A percentile compares a stretch with the other conserved stretches of the same genome.
Conservation (phyloP, 306 rosid genomes). For the Begonia fuchsioides region DNA sequence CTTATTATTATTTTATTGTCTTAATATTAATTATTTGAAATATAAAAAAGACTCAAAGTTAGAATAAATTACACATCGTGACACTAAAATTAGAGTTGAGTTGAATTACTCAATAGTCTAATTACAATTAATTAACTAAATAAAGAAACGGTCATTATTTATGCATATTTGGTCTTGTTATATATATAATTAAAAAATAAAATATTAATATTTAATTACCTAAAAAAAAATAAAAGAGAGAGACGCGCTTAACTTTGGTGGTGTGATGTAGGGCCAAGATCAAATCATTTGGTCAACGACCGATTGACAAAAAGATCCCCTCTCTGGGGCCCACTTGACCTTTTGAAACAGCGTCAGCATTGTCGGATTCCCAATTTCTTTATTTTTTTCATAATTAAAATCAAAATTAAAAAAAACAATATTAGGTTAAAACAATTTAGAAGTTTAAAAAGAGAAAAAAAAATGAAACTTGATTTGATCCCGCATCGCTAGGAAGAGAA, state of each 20-base stretch:
- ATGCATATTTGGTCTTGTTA: not conserved
- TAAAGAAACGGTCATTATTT: too few species aligned
- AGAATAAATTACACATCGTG: too few species aligned
- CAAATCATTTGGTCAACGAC: conserved; percentile 42
- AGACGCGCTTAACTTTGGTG: not conserved
- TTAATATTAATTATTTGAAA: not conserved
- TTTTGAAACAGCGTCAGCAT: conserved; percentile 13
- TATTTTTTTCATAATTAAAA: conserved; percentile 1
- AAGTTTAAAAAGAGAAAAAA: too few species aligned
- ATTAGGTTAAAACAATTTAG: too few species aligned
- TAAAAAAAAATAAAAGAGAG: too few species aligned
- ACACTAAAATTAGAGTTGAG: too few species aligned
- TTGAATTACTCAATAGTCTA: too few species aligned
- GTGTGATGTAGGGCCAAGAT: conserved; percentile 12
- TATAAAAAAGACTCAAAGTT: too few species aligned
- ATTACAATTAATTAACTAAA: too few species aligned
- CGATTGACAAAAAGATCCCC: conserved; percentile 28
- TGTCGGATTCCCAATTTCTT: conserved; percentile 17
- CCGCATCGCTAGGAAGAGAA: too few species aligned
- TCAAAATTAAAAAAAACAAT: not conserved
- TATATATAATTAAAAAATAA: not conserved
- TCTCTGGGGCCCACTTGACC: conserved; percentile 22
- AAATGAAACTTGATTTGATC: too few species aligned
- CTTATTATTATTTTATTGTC: not conserved
- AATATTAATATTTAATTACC: not conserved